Base-by-base conservation (phyloP, 2,329 filamentous ascomycete species). In the Pseudonectria buxi region DNA sequence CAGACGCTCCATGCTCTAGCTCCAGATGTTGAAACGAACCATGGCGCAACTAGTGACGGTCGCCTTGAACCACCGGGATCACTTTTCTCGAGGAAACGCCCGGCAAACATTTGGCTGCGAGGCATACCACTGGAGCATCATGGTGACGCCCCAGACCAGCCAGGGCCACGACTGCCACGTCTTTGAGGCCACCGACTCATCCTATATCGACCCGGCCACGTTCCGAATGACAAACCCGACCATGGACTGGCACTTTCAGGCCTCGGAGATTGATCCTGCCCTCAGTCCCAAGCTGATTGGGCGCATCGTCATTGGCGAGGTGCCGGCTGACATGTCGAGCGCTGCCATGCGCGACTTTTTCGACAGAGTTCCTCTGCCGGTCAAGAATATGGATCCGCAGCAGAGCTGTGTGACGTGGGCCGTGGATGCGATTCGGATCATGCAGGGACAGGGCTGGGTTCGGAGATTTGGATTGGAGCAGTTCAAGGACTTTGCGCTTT, bases 401-500 rank as follows among this genome's bases (percentile, higher is more conserved):
- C 53, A 61, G 40, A 59, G 55, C 37, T 59, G 56, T n/a, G 56
- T 60, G 32, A 55, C 55, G 10, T 60, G 57, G 56, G 40, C 32
- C n/a, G 33, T 43, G 14, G 36, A 50, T 39, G 56, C 56, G 2
- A 48, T 61, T 7, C 33, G 24, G 6, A 38, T 33, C 1, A 30
- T 60, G 3, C 56, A 58, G 36, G 34, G 13, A 7, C 38, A 44
- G 18, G 50, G 43, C 1, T 59, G 54, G 54, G 46, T 34, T 4
- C 10, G 7, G 3, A 27, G 35, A 0, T 57, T 60, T 22, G 48
- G 55, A 10, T 6, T 57, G 27, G 38, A 44, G 5, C 14, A 22
- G 24, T 56, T 59, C n/a, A 51, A 56, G 29, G 48, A 50, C 14
- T 44, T 27, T 30, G 52, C 53, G 4, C 43, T 58, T 5, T 36